phyloP scores from a whole-genome alignment of 495 filamentous ascomycete species.

The Pseudomonodictys pantanalensis region DNA sequence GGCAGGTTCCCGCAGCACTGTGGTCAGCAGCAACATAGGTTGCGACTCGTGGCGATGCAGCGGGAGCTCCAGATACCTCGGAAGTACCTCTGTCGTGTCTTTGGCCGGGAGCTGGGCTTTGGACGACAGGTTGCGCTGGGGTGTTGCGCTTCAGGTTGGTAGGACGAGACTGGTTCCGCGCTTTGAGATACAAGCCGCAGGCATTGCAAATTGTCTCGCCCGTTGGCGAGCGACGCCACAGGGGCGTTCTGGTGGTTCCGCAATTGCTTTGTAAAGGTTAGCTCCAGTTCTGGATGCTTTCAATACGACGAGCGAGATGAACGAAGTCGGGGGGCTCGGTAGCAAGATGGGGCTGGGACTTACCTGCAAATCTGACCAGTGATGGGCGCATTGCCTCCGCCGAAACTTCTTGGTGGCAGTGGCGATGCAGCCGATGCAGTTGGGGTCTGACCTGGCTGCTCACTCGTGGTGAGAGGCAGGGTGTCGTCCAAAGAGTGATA shows the following conservation, averaged over 20 bases:
- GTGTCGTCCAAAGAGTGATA: slow-evolving; percentile 35
- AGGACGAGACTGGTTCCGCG: slow-evolving; percentile 82
- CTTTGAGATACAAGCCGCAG: slow-evolving; percentile 92
- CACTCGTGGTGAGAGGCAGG: slow-evolving; percentile 8
- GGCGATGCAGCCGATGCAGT: slow-evolving; percentile 5
- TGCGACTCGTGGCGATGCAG: slow-evolving; percentile 49
- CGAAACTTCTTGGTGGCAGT: neutral
- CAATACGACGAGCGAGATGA: neutral
- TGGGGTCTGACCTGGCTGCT: slow-evolving; percentile 10
- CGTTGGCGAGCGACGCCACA: slow-evolving; percentile 91
- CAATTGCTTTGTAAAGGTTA: slow-evolving; percentile 67
- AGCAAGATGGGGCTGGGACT: neutral
- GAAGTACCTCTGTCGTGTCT: slow-evolving; percentile 42
- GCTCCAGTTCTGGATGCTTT: neutral
- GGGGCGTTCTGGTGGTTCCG: slow-evolving; percentile 83
- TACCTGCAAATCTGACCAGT: slow-evolving; percentile 33
- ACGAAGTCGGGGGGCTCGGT: neutral
- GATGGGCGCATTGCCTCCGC: slow-evolving; percentile 23
- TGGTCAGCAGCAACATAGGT: slow-evolving; percentile 75
- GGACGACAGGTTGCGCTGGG: slow-evolving; percentile 13
- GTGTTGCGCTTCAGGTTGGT: slow-evolving; percentile 72
- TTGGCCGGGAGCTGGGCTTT: slow-evolving; percentile 23
- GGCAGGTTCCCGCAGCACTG: slow-evolving; percentile 77
- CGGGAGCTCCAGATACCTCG: slow-evolving; percentile 29
- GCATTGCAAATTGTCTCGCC: slow-evolving; percentile 97